Percentiles rank a stretch among this genome's conserved stretches.
Conservation (phyloP, 225 moss, liverwort and hornwort genomes). For the Straminergon stramineum region DNA sequence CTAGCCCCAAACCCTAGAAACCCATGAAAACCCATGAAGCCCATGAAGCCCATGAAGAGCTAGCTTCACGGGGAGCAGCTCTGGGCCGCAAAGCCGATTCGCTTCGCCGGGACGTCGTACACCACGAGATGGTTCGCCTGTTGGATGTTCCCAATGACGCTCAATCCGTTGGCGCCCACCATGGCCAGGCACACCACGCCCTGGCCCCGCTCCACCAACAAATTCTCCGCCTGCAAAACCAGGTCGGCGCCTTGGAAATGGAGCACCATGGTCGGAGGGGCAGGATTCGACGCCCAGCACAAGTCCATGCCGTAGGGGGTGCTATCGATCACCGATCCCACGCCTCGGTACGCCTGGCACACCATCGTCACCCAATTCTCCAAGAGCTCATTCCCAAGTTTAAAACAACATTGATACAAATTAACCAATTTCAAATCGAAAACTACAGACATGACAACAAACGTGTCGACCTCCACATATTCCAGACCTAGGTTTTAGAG, state of each 20-base stretch:
- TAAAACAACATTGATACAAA: too few species aligned
- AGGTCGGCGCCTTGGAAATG: background rate
- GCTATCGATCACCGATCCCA: background rate
- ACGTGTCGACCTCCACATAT: background rate
- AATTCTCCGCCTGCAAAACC: background rate
- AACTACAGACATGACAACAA: too few species aligned
- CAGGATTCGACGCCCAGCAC: background rate
- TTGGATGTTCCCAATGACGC: background rate
- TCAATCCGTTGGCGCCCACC: background rate
- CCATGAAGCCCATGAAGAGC: background rate
- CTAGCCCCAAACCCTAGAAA: background rate
- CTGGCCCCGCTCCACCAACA: background rate
- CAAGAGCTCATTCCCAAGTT: too few species aligned
- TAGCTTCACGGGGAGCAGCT: background rate
- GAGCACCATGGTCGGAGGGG: background rate
- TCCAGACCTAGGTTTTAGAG: background rate
- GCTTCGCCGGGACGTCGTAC: background rate
- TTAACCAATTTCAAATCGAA: too few species aligned
- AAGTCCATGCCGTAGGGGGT: background rate
- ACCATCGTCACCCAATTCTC: too few species aligned
- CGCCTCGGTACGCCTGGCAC: background rate
- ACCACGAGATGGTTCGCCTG: background rate
- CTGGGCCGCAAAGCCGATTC: background rate
- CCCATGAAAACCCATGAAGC: background rate
- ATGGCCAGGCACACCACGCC: background rate